phyloP scores from a whole-genome alignment of 2,329 filamentous ascomycete species.

The Aspergillus calidoustus region DNA sequence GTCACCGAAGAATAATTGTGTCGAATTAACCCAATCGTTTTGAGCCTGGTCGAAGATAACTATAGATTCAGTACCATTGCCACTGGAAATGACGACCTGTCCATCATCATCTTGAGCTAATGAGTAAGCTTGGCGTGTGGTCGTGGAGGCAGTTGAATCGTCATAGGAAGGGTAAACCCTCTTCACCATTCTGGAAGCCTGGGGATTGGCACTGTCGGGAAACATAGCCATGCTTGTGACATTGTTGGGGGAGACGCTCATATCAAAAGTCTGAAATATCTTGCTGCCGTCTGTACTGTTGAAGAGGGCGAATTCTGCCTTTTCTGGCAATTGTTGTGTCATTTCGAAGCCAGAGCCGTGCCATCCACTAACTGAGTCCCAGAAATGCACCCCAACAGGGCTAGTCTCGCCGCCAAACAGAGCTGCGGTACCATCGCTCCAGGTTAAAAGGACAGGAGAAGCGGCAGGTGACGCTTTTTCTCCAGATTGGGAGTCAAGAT shows the following conservation, averaged over 20 bases:
- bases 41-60: conserved; percentile 75
- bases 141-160: conserved; percentile 68
- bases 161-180: conserved; percentile 81
- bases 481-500: conserved; percentile 63
- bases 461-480: conserved; percentile 63
- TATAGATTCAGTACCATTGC: conserved; percentile 68
- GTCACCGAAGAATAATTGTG: conserved; percentile 61
- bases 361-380: conserved; percentile 69
- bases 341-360: conserved; percentile 68
- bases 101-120: conserved; percentile 69
- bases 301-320: conserved; percentile 68
- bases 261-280: conserved; percentile 77
- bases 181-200: conserved; percentile 46
- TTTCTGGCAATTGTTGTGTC: conserved; percentile 61
- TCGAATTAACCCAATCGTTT: conserved; percentile 80
- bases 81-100: conserved; percentile 78
- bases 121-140: conserved; percentile 69
- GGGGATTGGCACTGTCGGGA: conserved; percentile 18
- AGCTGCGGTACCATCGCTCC: conserved; percentile 71
- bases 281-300: conserved; percentile 76
- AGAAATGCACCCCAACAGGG: conserved; percentile 74
- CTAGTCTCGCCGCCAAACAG: conserved; percentile 73
- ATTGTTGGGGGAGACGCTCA: conserved; percentile 72
- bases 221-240: conserved; percentile 70
- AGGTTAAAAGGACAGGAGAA: conserved; percentile 74